Percentiles rank a stretch among this genome's conserved stretches.
phyloP scores from a whole-genome alignment of 1,284 basidiomycete species.

The Cutaneotrichosporon sp. region DNA sequence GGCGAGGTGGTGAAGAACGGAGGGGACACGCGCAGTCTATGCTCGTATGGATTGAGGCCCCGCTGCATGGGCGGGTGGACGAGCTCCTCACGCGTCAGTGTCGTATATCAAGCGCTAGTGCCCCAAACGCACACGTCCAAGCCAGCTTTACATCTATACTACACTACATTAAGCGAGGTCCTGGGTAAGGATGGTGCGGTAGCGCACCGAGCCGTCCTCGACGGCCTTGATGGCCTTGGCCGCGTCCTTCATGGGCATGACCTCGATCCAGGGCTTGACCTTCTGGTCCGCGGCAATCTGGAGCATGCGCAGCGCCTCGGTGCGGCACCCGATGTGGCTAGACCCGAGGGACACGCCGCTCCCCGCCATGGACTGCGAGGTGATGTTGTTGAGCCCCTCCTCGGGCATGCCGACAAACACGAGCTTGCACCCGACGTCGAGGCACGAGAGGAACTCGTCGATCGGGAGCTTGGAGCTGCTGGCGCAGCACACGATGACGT shows the following conservation, averaged over 20 bases:
- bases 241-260: constrained; percentile 63
- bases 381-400: constrained; percentile 44
- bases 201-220: constrained; percentile 60
- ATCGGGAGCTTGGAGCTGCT: constrained; percentile 55
- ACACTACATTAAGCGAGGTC: constrained; percentile 14
- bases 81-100: no score
- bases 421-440: constrained; percentile 61
- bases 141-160: background rate
- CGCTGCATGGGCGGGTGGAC: no score
- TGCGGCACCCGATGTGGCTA: constrained; percentile 64
- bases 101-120: no score
- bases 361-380: constrained; percentile 50
- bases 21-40: no score
- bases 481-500: constrained; percentile 64
- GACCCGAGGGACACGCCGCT: constrained; percentile 56
- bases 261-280: constrained; percentile 60
- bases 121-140: no score
- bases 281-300: constrained; percentile 62
- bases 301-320: constrained; percentile 64
- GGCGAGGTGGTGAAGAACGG: no score
- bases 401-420: constrained; percentile 60
- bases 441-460: constrained; percentile 56
- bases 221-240: constrained; percentile 61
- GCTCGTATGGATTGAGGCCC: no score
- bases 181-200: constrained; percentile 57